A percentile compares a stretch with the other conserved stretches of the same genome.
Evolutionary conservation across 2,329 filamentous ascomycete genomes (phyloP).

Genomic region (Fusarium temperatum): DNA sequence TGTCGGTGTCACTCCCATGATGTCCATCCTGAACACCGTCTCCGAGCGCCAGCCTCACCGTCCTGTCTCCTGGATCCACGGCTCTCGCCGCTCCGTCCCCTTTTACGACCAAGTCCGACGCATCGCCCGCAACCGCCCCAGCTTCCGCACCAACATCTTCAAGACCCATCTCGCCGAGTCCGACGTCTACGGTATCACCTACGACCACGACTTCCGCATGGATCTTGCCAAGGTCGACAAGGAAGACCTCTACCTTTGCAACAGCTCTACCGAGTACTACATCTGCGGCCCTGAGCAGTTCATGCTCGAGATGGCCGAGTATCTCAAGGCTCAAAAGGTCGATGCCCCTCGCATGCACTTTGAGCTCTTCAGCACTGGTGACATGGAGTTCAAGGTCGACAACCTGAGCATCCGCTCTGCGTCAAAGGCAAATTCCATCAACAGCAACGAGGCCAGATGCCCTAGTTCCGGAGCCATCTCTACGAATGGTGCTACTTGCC

Average conservation of each 20-base stretch:
- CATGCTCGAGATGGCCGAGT: conserved; percentile 60
- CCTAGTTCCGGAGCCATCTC: conserved; percentile 31
- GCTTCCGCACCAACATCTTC: conserved; percentile 57
- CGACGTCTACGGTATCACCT: conserved; percentile 55
- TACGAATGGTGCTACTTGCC: conserved; percentile 16
- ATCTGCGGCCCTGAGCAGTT: conserved; percentile 65
- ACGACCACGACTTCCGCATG: conserved; percentile 53
- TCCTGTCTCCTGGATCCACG: conserved; percentile 68
- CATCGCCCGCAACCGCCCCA: conserved; percentile 51
- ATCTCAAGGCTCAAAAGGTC: conserved; percentile 53
- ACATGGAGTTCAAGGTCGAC: conserved; percentile 50
- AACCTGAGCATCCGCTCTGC: conserved; percentile 41
- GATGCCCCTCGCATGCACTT: conserved; percentile 52
- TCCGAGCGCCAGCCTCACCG: conserved; percentile 55
- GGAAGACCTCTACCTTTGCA: conserved; percentile 56
- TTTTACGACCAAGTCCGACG: conserved; percentile 63
- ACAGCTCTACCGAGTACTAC: conserved; percentile 60
- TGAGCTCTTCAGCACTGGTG: conserved; percentile 59
- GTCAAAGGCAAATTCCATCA: conserved; percentile 22
- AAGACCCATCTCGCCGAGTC: conserved; percentile 57
- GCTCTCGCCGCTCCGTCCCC: conserved; percentile 60
- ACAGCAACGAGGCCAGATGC: conserved; percentile 23
- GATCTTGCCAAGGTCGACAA: conserved; percentile 57
- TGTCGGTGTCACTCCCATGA: conserved; percentile 67
- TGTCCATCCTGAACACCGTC: conserved; percentile 68